Base-by-base conservation (phyloP, 1,284 basidiomycete species). In the Veloporphyrellus conicus region DNA sequence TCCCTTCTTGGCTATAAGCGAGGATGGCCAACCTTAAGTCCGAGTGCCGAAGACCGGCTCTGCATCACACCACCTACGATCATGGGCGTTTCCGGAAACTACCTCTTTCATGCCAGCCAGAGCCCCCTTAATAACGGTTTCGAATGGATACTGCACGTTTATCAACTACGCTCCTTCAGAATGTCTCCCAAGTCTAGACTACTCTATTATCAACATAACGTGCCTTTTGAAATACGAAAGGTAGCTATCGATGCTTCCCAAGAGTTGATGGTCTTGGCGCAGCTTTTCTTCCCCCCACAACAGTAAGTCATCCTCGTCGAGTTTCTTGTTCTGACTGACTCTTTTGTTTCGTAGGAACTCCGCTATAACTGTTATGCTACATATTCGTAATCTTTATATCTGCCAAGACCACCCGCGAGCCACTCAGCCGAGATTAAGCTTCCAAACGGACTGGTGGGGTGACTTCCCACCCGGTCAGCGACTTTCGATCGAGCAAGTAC, bases 161-260 rank as follows among this genome's bases (percentile, higher is more conserved):
- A 72, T 47, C 76, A 81, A 50, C 67, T 81, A 32, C 79, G 78
- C 27, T 78, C 79, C 37, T 73, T 68, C 57, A 72, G 78, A 45
- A 74, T 69, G 41, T 68, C 68, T 22, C 71, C 70, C 38, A 71
- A 72, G 41, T 61, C 73, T 45, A 67, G 70, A 43, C 71, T 78
- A 43, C 72, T 72, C 38, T 77, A 75, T 56, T 60, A 77, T 51
- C 72, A 71, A 49, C 77, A 74, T 57, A 74, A 72, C 37, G 68
- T 69, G 29, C 70, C 69, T 52, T 65, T 67, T 67, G 66, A 70
- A 44, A 69, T 78, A 47, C 74, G 78, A 54, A 70, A 70, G 53
- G 68, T 80, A 32, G 71, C 70, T 22, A 69, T 80, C 49, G 79
- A 82, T 50, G 62, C 71, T 31, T 59, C 70, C 14, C 79, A 79